Percentiles rank a stretch among this genome's conserved stretches.
Conservation (phyloP, 495 filamentous ascomycete species). For the Beverwykella pulmonaria region DNA sequence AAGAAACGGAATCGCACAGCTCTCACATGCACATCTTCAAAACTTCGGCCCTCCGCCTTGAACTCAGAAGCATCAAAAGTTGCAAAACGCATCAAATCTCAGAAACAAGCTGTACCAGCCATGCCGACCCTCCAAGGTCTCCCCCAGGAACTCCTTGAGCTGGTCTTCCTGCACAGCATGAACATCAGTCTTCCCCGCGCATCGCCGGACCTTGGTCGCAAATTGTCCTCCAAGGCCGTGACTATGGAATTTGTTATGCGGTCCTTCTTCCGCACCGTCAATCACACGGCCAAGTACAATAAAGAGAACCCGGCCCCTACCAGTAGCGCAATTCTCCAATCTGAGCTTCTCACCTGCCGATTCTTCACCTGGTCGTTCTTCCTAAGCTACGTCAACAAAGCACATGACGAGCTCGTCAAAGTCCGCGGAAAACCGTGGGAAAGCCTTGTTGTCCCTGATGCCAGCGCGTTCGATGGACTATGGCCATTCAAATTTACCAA, state of each 20-base stretch:
- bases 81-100: neutral
- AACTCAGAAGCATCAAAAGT: neutral
- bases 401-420: conserved; percentile 17
- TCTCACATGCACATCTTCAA: neutral
- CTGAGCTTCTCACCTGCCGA: conserved; percentile 25
- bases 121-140: conserved; percentile 35
- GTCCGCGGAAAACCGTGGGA: conserved; percentile 20
- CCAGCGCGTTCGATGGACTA: conserved; percentile 10
- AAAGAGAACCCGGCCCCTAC: neutral
- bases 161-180: conserved; percentile 36
- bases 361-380: conserved; percentile 37
- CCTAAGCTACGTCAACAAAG: conserved; percentile 30
- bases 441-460: conserved; percentile 16
- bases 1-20: conserved; percentile 23
- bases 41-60: neutral
- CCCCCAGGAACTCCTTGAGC: conserved; percentile 34
- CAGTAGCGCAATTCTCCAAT: conserved; percentile 19
- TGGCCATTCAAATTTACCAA: conserved; percentile 30
- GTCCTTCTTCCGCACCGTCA: conserved; percentile 32
- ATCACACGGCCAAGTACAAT: conserved; percentile 18
- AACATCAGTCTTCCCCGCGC: conserved; percentile 32
- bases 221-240: conserved; percentile 21
- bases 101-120: neutral
- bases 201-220: conserved; percentile 23
- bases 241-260: conserved; percentile 22